Evolutionary conservation across 495 filamentous ascomycete genomes (phyloP), one percentile per base, ranked within the genome.

Genomic region (Paragyromitra xinjiangensis): DNA sequence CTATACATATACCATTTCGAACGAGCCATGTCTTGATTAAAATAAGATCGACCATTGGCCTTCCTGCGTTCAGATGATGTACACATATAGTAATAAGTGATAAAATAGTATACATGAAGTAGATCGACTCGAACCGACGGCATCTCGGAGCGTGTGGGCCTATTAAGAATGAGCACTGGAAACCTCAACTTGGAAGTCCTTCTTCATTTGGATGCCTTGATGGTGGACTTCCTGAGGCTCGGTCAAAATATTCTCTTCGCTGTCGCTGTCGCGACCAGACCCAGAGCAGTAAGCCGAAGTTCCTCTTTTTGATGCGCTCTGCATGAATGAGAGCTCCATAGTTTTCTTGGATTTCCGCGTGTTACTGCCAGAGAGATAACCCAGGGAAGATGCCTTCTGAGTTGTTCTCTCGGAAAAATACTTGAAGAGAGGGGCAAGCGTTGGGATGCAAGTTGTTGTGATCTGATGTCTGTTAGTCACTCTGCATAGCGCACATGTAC

Each of bases 361-460:
- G 59, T 62, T 70, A 22, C 42, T 71, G n/a, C 53, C 11, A 22
- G 73, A 71, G 1, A 61, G 29, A 22, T 79, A 79, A 1, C 73
- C 73, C 12, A 76, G 8, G 11, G 73, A 78, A 44, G 77, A 78
- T 11, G 48, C 1, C 61, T 79, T 79, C 44, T 65, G 73, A 7
- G 40, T 48, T 6, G 72, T 26, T 69, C 61, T 71, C 56, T 79
- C 77, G 37, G 66, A 65, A 67, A 78, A 79, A 62, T 78, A 79
- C 22, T 78, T 79, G 66, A 79, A 79, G 0, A 79, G 63, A 8
- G 77, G 77, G 7, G 77, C n/a, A 40, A 79, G 61, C 2, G 77
- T 78, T 22, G 77, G 77, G 42, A 79, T 79, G 65, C 77, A 79
- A n/a, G 77, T 71, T 26, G 77, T 79, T 53, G 77, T 79, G 34